Conservation (phyloP, 73 alveolate species). For the Effrenium voratum region DNA sequence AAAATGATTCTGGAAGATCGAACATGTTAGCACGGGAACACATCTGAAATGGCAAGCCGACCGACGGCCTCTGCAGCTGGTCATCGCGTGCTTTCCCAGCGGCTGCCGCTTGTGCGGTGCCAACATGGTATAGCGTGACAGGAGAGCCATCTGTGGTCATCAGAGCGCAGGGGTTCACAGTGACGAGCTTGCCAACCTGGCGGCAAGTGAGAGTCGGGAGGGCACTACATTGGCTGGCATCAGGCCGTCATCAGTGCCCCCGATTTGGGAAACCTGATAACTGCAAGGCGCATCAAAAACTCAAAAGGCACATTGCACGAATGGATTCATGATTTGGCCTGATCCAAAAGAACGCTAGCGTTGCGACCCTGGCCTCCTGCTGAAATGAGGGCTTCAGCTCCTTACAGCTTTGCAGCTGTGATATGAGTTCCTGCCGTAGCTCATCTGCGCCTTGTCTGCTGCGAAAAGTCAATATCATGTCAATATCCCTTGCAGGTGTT, state of each 20-base stretch:
- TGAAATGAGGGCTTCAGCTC: too few relatives aligned
- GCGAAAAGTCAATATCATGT: too few relatives aligned
- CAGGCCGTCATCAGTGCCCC: neutral
- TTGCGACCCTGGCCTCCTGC: too few relatives aligned
- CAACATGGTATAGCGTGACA: constrained; percentile 67
- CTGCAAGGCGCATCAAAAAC: neutral
- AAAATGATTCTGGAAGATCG: too few relatives aligned
- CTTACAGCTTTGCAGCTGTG: too few relatives aligned
- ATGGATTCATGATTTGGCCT: too few relatives aligned
- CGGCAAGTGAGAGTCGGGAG: neutral
- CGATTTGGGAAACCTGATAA: neutral
- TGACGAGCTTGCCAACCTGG: constrained; percentile 50
- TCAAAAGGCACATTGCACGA: too few relatives aligned
- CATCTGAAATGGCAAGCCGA: neutral
- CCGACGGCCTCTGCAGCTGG: constrained; percentile 25
- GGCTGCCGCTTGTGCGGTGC: constrained; percentile 35
- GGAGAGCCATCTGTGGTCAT: constrained; percentile 58
- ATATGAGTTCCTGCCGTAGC: neutral
- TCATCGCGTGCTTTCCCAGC: constrained; percentile 32
- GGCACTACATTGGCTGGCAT: neutral
- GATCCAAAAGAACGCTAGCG: too few relatives aligned
- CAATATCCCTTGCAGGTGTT: too few relatives aligned
- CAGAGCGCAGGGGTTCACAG: constrained; percentile 75
- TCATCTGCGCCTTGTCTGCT: too few relatives aligned
- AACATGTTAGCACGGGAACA: too few relatives aligned